Conservation (phyloP, 306 rosid genomes). For the Fragaria vesca region DNA sequence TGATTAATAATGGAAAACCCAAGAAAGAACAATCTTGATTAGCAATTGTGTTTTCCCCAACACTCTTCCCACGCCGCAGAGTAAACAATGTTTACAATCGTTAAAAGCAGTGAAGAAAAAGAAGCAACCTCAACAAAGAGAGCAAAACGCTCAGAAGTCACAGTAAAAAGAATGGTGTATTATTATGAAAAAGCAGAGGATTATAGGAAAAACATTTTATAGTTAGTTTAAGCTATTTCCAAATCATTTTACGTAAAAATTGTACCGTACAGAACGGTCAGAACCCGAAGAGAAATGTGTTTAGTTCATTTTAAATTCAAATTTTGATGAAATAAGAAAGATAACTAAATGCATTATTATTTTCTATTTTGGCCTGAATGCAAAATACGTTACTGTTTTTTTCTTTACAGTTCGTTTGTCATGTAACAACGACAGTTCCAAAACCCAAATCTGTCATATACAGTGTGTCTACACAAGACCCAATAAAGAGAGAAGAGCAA, state of each 20-base stretch:
- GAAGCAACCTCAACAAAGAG: neutral
- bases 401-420: slow-evolving; percentile 50
- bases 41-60: neutral
- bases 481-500: slow-evolving; percentile 29
- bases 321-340: neutral
- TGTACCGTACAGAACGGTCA: too few relatives aligned
- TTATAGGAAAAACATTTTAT: neutral
- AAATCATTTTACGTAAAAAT: too few relatives aligned
- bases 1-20: slow-evolving; percentile 11
- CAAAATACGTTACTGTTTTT: slow-evolving; percentile 14
- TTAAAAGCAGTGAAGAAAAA: neutral
- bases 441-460: slow-evolving; percentile 33
- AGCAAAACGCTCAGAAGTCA: slow-evolving; percentile 4
- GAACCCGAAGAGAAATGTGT: too few relatives aligned
- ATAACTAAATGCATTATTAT: neutral
- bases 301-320: neutral
- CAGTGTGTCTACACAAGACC: slow-evolving; percentile 31
- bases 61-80: neutral
- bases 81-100: neutral
- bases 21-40: slow-evolving; percentile 25
- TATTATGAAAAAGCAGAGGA: neutral
- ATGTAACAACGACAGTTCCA: slow-evolving; percentile 41
- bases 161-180: neutral
- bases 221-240: neutral
- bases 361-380: slow-evolving; percentile 9